Conservation (phyloP, 345 rosid genomes). For the Tarenaya hassleriana region DNA sequence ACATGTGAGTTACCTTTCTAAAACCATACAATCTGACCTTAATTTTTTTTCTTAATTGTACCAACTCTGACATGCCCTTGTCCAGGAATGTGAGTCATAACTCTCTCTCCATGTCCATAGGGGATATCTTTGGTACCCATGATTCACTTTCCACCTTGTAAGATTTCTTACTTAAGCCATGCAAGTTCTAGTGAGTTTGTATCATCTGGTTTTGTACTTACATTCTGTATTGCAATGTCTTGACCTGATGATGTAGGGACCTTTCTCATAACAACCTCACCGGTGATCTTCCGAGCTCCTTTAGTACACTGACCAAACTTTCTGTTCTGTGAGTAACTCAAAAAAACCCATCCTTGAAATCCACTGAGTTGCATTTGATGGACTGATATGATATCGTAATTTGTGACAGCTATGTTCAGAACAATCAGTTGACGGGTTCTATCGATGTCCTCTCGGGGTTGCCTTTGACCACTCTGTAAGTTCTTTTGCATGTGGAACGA, state of each 20-base stretch:
- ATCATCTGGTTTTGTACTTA: too few species aligned
- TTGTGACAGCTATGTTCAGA: slow-evolving; percentile 71
- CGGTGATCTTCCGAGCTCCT: slow-evolving; percentile 84
- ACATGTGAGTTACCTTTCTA: slow-evolving; percentile 52
- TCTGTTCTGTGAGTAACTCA: slow-evolving; percentile 63
- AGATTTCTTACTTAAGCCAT: slow-evolving; percentile 40
- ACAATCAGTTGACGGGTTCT: slow-evolving; percentile 82
- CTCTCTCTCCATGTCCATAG: slow-evolving; percentile 59
- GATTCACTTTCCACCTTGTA: slow-evolving; percentile 56
- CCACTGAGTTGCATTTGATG: too few species aligned
- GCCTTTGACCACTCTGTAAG: slow-evolving; percentile 83
- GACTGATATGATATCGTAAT: slow-evolving; percentile 26
- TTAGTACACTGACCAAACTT: slow-evolving; percentile 59
- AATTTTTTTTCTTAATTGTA: slow-evolving; percentile 3
- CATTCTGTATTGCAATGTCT: too few species aligned
- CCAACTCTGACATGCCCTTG: neutral
- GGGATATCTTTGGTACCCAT: slow-evolving; percentile 61
- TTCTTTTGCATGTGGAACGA: slow-evolving; percentile 14
- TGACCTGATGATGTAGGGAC: slow-evolving; percentile 51
- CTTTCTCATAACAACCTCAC: slow-evolving; percentile 84
- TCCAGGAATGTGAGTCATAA: slow-evolving; percentile 65
- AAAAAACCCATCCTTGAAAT: too few species aligned
- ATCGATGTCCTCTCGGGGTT: slow-evolving; percentile 53
- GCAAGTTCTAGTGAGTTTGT: neutral
- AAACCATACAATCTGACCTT: slow-evolving; percentile 18